Conservation (phyloP, 495 filamentous ascomycete species). For the Letharia columbiana region DNA sequence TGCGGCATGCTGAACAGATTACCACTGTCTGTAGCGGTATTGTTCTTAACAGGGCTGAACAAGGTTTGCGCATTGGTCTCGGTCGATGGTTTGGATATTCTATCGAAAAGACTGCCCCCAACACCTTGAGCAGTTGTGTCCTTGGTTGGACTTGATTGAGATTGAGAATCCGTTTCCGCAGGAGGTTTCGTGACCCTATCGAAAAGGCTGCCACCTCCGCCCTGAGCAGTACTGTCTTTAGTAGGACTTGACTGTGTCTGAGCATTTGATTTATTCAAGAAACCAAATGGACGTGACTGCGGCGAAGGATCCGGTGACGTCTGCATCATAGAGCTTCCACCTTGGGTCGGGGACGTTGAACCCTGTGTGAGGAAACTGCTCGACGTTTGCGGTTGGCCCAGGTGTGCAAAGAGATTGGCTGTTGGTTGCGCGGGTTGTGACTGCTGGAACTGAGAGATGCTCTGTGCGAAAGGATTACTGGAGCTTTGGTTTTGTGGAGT, state of each 20-base stretch:
- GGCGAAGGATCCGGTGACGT: constrained; percentile 21
- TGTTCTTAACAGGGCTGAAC: neutral
- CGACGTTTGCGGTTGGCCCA: constrained; percentile 12
- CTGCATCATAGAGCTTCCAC: constrained; percentile 15
- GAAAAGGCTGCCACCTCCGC: constrained; percentile 14
- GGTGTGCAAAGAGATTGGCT: constrained; percentile 10
- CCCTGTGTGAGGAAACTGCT: constrained; percentile 9
- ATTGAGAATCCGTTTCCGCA: neutral
- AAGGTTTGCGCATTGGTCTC: neutral
- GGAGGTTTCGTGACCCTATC: constrained; percentile 8
- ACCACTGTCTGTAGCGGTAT: neutral
- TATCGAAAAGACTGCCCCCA: constrained; percentile 13
- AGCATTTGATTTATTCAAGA: constrained; percentile 10
- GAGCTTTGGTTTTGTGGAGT: constrained; percentile 21
- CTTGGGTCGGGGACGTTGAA: constrained; percentile 12
- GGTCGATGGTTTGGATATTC: neutral
- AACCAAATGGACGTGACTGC: constrained; percentile 16
- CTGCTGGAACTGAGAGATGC: constrained; percentile 11
- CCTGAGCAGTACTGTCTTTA: neutral
- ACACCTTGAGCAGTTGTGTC: neutral
- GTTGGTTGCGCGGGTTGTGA: constrained; percentile 15
- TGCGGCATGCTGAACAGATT: constrained; percentile 7
- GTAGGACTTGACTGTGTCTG: constrained; percentile 11
- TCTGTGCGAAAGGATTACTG: constrained; percentile 19
- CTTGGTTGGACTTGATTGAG: neutral